Percentiles rank a stretch among this genome's conserved stretches.
These are phyloP conservation scores for Arxiozyma slooffiae DNA, from an alignment of 1,139 yeast species.

Conservation along the genomic window DNA sequence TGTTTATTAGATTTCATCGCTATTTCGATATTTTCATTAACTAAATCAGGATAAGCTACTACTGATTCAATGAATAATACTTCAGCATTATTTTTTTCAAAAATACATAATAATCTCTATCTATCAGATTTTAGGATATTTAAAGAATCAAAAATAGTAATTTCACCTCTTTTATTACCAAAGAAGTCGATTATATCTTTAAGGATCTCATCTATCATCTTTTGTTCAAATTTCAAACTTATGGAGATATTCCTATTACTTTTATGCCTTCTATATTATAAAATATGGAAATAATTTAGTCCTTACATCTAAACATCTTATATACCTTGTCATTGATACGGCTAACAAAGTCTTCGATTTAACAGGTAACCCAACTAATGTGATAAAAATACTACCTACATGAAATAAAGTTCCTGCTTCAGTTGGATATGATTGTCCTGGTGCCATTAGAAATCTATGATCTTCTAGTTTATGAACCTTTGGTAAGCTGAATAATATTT, in stretches of 20 bases:
- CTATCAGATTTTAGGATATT: constrained; percentile 72
- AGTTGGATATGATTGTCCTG: constrained; percentile 85
- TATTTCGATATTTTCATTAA: constrained; percentile 71
- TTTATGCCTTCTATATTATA: constrained; percentile 63
- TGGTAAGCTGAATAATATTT: not conserved
- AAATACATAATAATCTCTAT: constrained; percentile 43
- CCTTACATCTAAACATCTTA: constrained; percentile 91
- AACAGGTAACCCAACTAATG: constrained; percentile 89
- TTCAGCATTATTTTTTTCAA: constrained; percentile 54
- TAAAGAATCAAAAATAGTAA: constrained; percentile 93
- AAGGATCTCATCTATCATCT: constrained; percentile 55
- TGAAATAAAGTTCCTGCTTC: constrained; percentile 86
- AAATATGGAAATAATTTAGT: constrained; percentile 86
- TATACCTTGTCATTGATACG: constrained; percentile 80
- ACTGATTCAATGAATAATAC: constrained; percentile 81
- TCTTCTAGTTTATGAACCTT: constrained; percentile 30
- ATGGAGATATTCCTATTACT: constrained; percentile 32
- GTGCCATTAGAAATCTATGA: constrained; percentile 38
- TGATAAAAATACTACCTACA: constrained; percentile 88
- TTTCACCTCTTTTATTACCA: constrained; percentile 71
- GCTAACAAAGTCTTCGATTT: constrained; percentile 92
- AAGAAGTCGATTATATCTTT: constrained; percentile 65
- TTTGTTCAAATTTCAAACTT: constrained; percentile 47
- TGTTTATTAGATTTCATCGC: constrained; percentile 89
- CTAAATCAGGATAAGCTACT: constrained; percentile 61